Percentiles rank a stretch among this genome's conserved stretches.
Evolutionary conservation across 1,284 basidiomycete species (phyloP).

Genomic region (Apiotrichum porosum): DNA sequence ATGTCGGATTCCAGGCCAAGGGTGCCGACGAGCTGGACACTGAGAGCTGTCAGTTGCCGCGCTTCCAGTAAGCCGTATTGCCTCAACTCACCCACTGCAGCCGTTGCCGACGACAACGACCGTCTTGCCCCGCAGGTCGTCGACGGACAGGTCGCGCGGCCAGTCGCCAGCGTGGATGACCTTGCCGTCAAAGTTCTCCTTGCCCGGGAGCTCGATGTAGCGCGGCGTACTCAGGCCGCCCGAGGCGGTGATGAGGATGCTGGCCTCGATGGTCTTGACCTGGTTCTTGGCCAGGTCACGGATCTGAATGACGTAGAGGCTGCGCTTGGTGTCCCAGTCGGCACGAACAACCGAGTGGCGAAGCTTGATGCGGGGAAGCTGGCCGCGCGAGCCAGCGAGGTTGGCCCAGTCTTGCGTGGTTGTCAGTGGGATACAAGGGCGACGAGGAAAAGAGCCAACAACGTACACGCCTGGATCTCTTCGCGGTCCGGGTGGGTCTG

Average conservation of each 20-base stretch:
- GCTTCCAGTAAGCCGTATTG: too few relatives aligned
- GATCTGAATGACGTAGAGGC: constrained; percentile 3
- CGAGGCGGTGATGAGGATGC: constrained; percentile 23
- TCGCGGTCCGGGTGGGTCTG: constrained; percentile 13
- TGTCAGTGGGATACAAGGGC: not conserved
- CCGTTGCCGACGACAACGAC: constrained; percentile 17
- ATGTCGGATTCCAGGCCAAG: constrained; percentile 9
- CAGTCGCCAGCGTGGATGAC: constrained; percentile 22
- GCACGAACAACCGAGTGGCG: not conserved
- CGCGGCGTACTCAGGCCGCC: constrained; percentile 26
- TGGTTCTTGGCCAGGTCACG: not conserved
- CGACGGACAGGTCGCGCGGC: constrained; percentile 18
- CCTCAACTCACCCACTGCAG: not conserved
- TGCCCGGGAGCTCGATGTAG: constrained; percentile 20
- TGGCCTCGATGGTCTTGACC: constrained; percentile 5
- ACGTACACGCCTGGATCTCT: constrained; percentile 17
- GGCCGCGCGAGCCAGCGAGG: constrained; percentile 4
- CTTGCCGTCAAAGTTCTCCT: constrained; percentile 19
- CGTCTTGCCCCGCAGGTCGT: constrained; percentile 15
- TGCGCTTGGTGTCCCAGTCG: constrained; percentile 6
- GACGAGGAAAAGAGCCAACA: too few relatives aligned
- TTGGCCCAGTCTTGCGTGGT: constrained; percentile 10
- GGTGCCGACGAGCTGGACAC: constrained; percentile 12
- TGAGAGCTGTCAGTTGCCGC: too few relatives aligned
- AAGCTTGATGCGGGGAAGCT: not conserved